phyloP scores from a whole-genome alignment of 2,329 filamentous ascomycete genomes.

The Verticillium longisporum region DNA sequence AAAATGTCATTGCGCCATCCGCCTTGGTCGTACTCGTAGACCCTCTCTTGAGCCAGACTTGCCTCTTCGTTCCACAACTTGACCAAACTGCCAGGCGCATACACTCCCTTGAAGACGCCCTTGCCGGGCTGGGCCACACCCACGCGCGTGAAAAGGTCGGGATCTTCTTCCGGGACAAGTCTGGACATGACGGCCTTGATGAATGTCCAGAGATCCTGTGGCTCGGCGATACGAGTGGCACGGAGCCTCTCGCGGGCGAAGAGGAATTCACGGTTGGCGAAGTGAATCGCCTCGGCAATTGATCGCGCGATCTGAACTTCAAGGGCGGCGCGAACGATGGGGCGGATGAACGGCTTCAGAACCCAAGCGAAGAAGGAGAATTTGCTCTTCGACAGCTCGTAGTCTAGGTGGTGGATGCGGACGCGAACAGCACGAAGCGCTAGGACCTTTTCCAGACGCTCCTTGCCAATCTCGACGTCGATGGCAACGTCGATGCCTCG shows the following conservation, averaged over 20 bases:
- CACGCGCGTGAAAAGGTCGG: conserved; percentile 67
- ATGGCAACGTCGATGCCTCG: conserved; percentile 81
- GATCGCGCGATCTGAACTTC: conserved; percentile 70
- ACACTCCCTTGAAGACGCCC: conserved; percentile 72
- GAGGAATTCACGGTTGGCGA: conserved; percentile 76
- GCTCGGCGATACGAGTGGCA: conserved; percentile 76
- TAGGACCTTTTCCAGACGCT: conserved; percentile 74
- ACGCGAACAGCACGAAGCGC: conserved; percentile 70
- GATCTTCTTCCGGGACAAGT: conserved; percentile 63
- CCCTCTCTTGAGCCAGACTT: conserved; percentile 58
- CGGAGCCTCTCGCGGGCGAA: conserved; percentile 82
- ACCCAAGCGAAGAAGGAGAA: conserved; percentile 76
- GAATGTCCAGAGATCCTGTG: conserved; percentile 74
- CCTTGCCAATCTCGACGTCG: conserved; percentile 75
- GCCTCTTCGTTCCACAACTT: conserved; percentile 86
- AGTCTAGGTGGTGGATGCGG: conserved; percentile 79
- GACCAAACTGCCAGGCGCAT: conserved; percentile 82
- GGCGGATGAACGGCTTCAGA: conserved; percentile 75
- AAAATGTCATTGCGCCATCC: conserved; percentile 90
- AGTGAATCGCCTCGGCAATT: conserved; percentile 63
- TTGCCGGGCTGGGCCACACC: conserved; percentile 53
- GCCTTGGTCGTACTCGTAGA: conserved; percentile 64
- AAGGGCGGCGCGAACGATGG: conserved; percentile 70
- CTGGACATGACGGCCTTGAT: conserved; percentile 74
- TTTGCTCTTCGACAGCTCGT: conserved; percentile 66